Percentiles rank a stretch among this genome's conserved stretches.
phyloP scores from a whole-genome alignment of 441 rosid genomes.

The Raphanus hybrid region DNA sequence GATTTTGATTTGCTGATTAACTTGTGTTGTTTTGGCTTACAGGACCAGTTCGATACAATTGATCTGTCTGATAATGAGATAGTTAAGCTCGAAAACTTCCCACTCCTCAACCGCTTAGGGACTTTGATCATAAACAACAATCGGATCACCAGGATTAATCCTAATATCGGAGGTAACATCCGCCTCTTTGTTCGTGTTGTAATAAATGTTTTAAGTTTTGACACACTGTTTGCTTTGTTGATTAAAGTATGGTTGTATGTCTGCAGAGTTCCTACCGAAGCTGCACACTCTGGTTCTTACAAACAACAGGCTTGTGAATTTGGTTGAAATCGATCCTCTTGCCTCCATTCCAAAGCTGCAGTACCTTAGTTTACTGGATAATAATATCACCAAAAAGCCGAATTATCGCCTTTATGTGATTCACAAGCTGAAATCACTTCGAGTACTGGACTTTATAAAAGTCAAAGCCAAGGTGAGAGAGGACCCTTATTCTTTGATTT shows the following conservation, averaged over 20 bases:
- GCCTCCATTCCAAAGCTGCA: constrained; percentile 84
- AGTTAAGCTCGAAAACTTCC: constrained; percentile 96
- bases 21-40: constrained; percentile 19
- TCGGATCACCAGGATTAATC: constrained; percentile 89
- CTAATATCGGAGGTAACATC: constrained; percentile 80
- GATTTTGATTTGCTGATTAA: background rate
- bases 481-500: background rate
- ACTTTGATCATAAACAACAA: constrained; percentile 89
- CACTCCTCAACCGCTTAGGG: constrained; percentile 86
- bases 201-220: background rate
- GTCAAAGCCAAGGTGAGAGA: constrained; percentile 80
- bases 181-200: background rate
- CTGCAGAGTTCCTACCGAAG: constrained; percentile 88
- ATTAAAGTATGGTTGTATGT: constrained; percentile 12
- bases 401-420: constrained; percentile 92
- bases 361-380: constrained; percentile 89
- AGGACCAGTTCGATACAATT: constrained; percentile 98
- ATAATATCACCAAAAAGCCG: constrained; percentile 85
- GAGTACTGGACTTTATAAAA: constrained; percentile 93
- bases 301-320: constrained; percentile 95
- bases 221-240: background rate
- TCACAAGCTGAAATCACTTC: constrained; percentile 81
- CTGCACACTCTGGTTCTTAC: constrained; percentile 87
- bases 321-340: constrained; percentile 96
- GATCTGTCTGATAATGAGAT: constrained; percentile 99